Conservation (phyloP, 2,329 filamentous ascomycete species). For the Aspergillus vadensis region DNA sequence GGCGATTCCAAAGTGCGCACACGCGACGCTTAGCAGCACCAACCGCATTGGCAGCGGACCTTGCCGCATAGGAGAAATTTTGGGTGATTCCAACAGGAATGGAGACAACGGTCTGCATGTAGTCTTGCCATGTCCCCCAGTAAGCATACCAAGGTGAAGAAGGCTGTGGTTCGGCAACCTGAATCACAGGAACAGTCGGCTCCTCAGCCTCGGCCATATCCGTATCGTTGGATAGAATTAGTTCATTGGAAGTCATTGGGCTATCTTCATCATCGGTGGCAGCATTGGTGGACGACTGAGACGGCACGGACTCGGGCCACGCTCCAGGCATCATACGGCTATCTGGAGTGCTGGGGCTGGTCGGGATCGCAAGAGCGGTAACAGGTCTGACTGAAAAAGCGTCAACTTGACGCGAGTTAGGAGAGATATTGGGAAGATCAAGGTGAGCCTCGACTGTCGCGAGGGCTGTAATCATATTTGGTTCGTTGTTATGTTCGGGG, state of each 20-base stretch:
- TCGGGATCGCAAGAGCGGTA: neutral
- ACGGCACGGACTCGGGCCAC: neutral
- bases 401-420: neutral
- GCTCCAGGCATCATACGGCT: neutral
- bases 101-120: constrained; percentile 8
- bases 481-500: neutral
- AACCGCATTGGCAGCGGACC: constrained; percentile 15
- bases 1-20: constrained; percentile 7
- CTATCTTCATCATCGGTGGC: too few relatives aligned
- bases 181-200: neutral
- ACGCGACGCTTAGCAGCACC: constrained; percentile 13
- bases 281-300: neutral
- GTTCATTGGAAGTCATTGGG: constrained; percentile 12
- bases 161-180: neutral
- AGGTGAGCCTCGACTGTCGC: neutral
- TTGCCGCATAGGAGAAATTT: constrained; percentile 16
- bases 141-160: constrained; percentile 1
- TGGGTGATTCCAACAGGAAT: constrained; percentile 7
- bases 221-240: neutral
- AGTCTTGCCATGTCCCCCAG: constrained; percentile 6
- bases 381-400: neutral
- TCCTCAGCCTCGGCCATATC: neutral
- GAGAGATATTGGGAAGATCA: neutral
- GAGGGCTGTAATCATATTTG: neutral
- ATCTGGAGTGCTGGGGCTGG: neutral